Evolutionary conservation across 176 grass and related monocot species (phyloP).

Genomic region (Hordeum marinum): DNA sequence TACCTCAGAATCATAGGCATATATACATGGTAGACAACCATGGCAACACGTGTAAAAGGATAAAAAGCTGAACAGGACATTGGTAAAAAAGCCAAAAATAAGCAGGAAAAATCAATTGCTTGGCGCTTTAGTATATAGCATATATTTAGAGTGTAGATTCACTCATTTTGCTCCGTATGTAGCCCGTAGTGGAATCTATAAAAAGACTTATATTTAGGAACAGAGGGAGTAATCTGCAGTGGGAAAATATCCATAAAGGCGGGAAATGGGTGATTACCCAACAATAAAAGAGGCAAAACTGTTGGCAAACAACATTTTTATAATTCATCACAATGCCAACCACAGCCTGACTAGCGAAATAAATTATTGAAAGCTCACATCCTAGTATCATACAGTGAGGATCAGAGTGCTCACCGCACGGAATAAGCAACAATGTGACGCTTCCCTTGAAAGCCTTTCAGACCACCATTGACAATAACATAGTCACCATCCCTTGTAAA

Average conservation of each 20-base stretch:
- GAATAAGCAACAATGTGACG: constrained; percentile 62
- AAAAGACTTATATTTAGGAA: no score
- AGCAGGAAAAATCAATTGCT: no score
- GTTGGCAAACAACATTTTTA: background rate
- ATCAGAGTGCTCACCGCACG: constrained; percentile 55
- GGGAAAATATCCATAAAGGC: background rate
- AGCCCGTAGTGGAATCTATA: no score
- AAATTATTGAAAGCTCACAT: background rate
- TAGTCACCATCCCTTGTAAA: constrained; percentile 66
- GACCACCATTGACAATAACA: constrained; percentile 66
- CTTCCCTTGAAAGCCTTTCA: constrained; percentile 95
- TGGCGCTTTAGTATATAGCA: no score
- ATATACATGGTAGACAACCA: no score
- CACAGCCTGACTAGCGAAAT: background rate
- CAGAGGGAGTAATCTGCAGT: background rate
- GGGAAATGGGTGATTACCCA: background rate
- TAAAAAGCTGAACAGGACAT: no score
- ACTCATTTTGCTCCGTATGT: no score
- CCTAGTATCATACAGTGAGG: background rate
- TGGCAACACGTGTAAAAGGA: no score
- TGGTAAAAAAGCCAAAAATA: no score
- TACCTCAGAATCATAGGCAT: no score
- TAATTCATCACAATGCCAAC: background rate
- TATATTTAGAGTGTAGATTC: no score
- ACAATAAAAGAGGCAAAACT: background rate